Conservation (phyloP, 805 yeast species). For the Ogataea methylovora region DNA sequence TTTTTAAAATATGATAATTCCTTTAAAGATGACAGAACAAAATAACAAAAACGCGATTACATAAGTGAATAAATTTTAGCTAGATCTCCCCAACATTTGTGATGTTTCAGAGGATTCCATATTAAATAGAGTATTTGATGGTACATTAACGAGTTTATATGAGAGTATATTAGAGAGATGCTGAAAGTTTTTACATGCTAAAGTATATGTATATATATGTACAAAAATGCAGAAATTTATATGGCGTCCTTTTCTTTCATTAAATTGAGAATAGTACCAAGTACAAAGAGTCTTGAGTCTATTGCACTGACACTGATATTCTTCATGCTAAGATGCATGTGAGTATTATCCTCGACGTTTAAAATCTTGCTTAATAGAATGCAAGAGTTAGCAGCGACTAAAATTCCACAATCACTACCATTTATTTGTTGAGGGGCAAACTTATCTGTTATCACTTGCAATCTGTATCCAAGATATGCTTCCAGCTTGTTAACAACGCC, state of each 20-base stretch:
- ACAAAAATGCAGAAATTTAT: too few species aligned
- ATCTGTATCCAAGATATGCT: slow-evolving; percentile 13
- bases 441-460: slow-evolving; percentile 14
- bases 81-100: too few species aligned
- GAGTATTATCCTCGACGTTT: slow-evolving; percentile 18
- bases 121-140: too few species aligned
- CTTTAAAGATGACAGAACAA: too few species aligned
- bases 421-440: slow-evolving; percentile 53
- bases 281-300: slow-evolving; percentile 37
- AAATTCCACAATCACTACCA: slow-evolving; percentile 61
- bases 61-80: too few species aligned
- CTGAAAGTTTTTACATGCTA: too few species aligned
- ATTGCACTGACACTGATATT: slow-evolving; percentile 39
- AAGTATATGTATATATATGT: too few species aligned
- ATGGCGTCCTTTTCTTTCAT: slow-evolving; percentile 15
- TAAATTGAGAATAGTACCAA: slow-evolving; percentile 26
- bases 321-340: slow-evolving; percentile 31
- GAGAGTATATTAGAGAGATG: too few species aligned
- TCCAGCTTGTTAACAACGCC: slow-evolving; percentile 25
- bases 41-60: too few species aligned
- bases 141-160: too few species aligned
- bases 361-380: slow-evolving; percentile 26
- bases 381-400: slow-evolving; percentile 30
- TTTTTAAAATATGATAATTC: too few species aligned
- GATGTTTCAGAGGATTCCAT: too few species aligned